Evolutionary conservation across 1,139 yeast species (phyloP).

Genomic region (Debaryomyces singareniensis): DNA sequence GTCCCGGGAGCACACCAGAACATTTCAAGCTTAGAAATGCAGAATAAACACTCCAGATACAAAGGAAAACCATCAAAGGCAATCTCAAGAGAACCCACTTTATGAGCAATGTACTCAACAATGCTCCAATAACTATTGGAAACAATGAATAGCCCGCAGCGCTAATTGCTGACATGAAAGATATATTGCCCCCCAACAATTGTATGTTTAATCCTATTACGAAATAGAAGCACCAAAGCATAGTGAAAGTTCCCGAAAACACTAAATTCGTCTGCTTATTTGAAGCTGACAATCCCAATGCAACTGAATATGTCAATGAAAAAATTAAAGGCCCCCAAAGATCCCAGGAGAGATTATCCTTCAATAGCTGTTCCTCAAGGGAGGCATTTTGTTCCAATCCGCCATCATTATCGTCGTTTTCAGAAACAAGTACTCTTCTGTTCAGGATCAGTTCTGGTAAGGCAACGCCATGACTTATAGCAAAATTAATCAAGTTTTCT

Average conservation of each 20-base stretch:
- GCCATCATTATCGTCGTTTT: conserved; percentile 23
- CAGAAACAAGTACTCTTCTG: conserved; percentile 13
- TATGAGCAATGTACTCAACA: conserved; percentile 50
- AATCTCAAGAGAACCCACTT: conserved; percentile 51
- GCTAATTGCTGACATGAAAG: conserved; percentile 71
- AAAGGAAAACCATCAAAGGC: conserved; percentile 44
- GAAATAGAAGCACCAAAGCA: conserved; percentile 53
- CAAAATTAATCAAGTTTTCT: conserved; percentile 34
- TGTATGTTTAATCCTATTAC: conserved; percentile 65
- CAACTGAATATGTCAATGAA: conserved; percentile 56
- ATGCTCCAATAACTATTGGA: conserved; percentile 65
- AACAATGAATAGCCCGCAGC: conserved; percentile 79
- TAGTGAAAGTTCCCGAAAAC: conserved; percentile 44
- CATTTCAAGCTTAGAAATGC: conserved; percentile 59
- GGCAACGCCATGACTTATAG: conserved; percentile 38
- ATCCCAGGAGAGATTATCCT: conserved; percentile 65
- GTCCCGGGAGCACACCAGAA: conserved; percentile 63
- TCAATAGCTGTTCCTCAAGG: conserved; percentile 14
- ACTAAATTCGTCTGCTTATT: conserved; percentile 34
- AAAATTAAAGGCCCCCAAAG: conserved; percentile 86
- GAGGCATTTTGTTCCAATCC: conserved; percentile 13
- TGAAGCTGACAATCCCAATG: conserved; percentile 41
- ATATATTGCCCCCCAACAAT: conserved; percentile 63
- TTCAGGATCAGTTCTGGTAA: conserved; percentile 33
- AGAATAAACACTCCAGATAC: conserved; percentile 71